These are phyloP conservation scores for Metarhizium sp. DNA, from an alignment of 2,329 filamentous ascomycete species.

Conservation along the genomic window DNA sequence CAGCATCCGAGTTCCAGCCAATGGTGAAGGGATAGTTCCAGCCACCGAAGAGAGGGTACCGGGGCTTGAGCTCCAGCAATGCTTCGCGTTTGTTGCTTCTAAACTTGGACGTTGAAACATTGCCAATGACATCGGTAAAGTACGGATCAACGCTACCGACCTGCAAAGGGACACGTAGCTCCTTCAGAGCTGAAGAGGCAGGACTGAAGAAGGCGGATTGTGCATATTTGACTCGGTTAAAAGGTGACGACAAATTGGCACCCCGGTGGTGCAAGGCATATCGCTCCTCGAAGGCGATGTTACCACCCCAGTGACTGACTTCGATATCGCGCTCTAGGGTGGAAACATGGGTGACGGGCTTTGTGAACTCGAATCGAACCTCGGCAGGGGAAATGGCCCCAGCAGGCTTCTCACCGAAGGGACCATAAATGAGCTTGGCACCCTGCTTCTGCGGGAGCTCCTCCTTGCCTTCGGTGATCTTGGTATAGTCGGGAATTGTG, in stretches of 20 bases:
- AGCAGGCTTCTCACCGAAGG: slow-evolving; percentile 74
- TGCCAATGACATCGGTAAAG: slow-evolving; percentile 93
- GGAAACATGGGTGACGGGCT: slow-evolving; percentile 73
- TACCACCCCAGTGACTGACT: slow-evolving; percentile 96
- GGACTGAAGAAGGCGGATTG: slow-evolving; percentile 66
- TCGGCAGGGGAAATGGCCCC: slow-evolving; percentile 62
- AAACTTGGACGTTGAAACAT: slow-evolving; percentile 90
- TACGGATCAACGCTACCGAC: slow-evolving; percentile 79
- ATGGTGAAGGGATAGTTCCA: slow-evolving; percentile 98
- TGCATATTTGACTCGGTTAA: slow-evolving; percentile 70
- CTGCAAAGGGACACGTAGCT: slow-evolving; percentile 70
- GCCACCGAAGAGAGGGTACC: slow-evolving; percentile 92
- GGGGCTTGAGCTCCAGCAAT: slow-evolving; percentile 81
- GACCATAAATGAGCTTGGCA: slow-evolving; percentile 78
- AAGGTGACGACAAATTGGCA: slow-evolving; percentile 64
- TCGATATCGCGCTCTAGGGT: slow-evolving; percentile 84
- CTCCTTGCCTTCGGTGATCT: slow-evolving; percentile 52
- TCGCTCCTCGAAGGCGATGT: slow-evolving; percentile 87
- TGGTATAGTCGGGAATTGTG: slow-evolving; percentile 79
- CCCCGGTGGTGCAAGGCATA: slow-evolving; percentile 83
- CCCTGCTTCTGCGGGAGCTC: slow-evolving; percentile 72
- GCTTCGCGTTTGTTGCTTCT: slow-evolving; percentile 67
- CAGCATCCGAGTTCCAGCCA: slow-evolving; percentile 86
- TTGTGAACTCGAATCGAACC: slow-evolving; percentile 92
- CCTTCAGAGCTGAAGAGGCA: slow-evolving; percentile 68